A percentile compares a stretch with the other conserved stretches of the same genome.
Evolutionary conservation across 306 rosid species (phyloP).

Genomic region (Comarum palustre): DNA sequence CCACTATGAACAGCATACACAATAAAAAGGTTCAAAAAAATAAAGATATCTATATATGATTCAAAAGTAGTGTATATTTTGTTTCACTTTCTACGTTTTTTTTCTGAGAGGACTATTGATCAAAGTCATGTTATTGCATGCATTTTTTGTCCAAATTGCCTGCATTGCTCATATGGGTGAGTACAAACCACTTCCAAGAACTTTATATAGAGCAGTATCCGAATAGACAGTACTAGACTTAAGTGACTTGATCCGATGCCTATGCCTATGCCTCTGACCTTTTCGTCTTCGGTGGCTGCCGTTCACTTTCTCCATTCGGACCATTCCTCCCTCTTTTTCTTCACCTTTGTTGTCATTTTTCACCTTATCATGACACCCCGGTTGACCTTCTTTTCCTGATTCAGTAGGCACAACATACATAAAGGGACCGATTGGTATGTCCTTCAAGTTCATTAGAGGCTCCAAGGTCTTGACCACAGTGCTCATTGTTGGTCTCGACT

Average conservation of each 20-base stretch:
- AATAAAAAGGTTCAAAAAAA: neutral
- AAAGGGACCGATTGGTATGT: constrained; percentile 65
- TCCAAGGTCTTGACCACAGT: constrained; percentile 68
- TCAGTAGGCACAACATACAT: constrained; percentile 66
- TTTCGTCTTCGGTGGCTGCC: constrained; percentile 27
- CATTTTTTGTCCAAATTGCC: constrained; percentile 4
- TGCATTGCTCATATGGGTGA: constrained; percentile 33
- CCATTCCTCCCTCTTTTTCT: constrained; percentile 14
- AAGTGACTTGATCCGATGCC: constrained; percentile 34
- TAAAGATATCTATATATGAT: neutral
- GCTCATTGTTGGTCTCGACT: constrained; percentile 70
- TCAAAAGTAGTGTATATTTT: neutral
- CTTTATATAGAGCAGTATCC: constrained; percentile 61
- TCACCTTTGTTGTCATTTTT: constrained; percentile 21
- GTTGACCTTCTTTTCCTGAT: constrained; percentile 2
- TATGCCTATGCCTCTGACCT: constrained; percentile 39
- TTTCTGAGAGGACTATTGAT: neutral
- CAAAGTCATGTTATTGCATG: neutral
- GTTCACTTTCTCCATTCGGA: constrained; percentile 25
- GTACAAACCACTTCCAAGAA: constrained; percentile 52
- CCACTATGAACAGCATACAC: no score
- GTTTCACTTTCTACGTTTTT: neutral
- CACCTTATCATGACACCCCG: constrained; percentile 11
- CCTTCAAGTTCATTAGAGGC: constrained; percentile 51
- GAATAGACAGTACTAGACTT: constrained; percentile 56